Evolutionary conservation across 2,329 filamentous ascomycete species (phyloP), one percentile per base, ranked within the genome.

Genomic region (Aspergillus felis): DNA sequence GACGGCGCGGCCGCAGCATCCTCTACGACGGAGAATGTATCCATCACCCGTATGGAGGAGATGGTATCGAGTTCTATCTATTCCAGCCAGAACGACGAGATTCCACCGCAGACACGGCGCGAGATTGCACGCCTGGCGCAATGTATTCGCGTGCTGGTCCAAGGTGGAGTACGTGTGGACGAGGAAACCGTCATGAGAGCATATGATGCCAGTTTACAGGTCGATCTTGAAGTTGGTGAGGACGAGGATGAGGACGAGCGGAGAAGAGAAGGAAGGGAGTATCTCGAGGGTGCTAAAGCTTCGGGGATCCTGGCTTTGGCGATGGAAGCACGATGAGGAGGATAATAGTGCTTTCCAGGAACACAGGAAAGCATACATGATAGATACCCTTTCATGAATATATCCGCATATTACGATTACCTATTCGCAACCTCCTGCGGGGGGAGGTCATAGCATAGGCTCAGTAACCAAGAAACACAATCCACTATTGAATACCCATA

Each of bases 81-180:
- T 76, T 94, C 90, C 55, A 95, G 90, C 71, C 92, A 97, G 78
- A 99, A 99, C 71, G 93, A 97, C 71, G 82, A 85, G 56, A 92
- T 99, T 61, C 79, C 85, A 24, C 78, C 85, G 2, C 85, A 86
- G 51, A 93, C 91, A 17, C 86, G 94, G 80, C 84, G 87, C 61
- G 94, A 97, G 80, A 97, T 99, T 74, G 87, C 91, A 17, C 82
- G 92, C 58, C 82, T 97, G 49, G 83, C 89, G 38, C 90, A 90
- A 24, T 89, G 94, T 56, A 89, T 99, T 56, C 84, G 87, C 57
- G 88, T 91, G 1, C 77, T 99, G 58, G 90, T 96, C 1, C 89
- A 95, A 71, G 86, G 88, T 48, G 90, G 91, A 0, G 78, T 94
- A 47, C 85, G 87, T 57, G 91, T 99, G 28, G 94, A 97, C 66